Evolutionary conservation across 2,329 filamentous ascomycete species (phyloP).

Genomic region (Colletotrichum phormii): DNA sequence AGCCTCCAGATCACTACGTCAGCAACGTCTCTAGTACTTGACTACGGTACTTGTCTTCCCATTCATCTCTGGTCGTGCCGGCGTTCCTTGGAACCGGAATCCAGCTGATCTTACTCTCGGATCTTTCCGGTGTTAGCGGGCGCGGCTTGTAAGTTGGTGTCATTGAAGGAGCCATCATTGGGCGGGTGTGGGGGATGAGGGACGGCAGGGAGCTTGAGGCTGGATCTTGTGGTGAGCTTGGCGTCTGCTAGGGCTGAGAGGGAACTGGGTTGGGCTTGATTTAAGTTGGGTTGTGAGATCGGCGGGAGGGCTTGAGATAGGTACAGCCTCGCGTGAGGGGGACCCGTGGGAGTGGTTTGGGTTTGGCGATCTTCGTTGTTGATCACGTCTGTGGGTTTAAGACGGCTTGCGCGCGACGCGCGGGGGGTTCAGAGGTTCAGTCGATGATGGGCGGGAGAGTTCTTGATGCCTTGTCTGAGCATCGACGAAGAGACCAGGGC

Average conservation of each 20-base stretch:
- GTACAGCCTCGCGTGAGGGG: not conserved
- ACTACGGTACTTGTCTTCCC: no score
- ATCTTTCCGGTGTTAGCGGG: not conserved
- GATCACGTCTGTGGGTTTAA: not conserved
- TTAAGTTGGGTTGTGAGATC: not conserved
- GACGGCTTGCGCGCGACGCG: not conserved
- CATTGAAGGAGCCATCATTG: not conserved
- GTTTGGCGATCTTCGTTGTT: not conserved
- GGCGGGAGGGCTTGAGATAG: not conserved
- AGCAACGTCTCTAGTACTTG: no score
- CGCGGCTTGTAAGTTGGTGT: not conserved
- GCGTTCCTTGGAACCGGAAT: no score
- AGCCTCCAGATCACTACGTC: no score
- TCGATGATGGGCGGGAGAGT: no score
- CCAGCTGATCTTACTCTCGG: not conserved
- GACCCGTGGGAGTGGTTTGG: not conserved
- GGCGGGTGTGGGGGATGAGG: no score
- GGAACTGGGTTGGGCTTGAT: not conserved
- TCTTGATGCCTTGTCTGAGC: no score
- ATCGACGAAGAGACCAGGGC: no score
- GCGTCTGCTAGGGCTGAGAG: not conserved
- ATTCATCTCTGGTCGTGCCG: no score
- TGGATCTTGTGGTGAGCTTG: not conserved
- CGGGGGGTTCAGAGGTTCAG: not conserved
- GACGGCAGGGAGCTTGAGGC: not conserved